These are phyloP conservation scores for Microsporum ferrugineum DNA, from an alignment of 2,329 filamentous ascomycete species.

Conservation along the genomic window DNA sequence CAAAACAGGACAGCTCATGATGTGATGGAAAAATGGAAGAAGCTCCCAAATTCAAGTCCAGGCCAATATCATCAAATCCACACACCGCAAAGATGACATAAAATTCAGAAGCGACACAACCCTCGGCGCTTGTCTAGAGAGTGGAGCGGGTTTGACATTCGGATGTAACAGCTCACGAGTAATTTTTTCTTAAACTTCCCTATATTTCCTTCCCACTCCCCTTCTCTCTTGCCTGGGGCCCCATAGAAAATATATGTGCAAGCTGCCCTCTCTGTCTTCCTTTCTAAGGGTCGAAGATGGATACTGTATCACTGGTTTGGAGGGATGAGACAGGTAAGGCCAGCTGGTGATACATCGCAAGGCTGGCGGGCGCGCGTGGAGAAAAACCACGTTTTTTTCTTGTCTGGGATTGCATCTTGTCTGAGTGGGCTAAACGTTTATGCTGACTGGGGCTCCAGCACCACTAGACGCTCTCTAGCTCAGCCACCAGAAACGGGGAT, in stretches of 20 bases:
- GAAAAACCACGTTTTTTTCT: slow-evolving; percentile 1
- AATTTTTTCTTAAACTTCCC: neutral
- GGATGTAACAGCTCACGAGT: neutral
- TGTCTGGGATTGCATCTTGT: neutral
- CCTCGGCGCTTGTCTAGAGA: neutral
- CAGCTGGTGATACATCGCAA: neutral
- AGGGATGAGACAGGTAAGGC: neutral
- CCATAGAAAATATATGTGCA: neutral
- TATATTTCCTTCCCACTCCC: neutral
- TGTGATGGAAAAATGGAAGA: neutral
- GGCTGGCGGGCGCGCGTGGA: neutral
- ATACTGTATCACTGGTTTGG: neutral
- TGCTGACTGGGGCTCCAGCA: neutral
- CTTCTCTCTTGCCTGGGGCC: neutral
- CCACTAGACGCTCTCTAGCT: neutral
- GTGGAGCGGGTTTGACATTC: neutral
- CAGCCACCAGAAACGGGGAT: neutral
- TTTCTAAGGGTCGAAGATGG: neutral
- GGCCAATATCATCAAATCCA: neutral
- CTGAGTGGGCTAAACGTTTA: neutral
- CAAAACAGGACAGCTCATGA: neutral
- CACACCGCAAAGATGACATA: neutral
- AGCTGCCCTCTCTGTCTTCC: neutral
- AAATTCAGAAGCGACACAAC: neutral
- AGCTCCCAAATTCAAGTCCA: neutral